Conservation (phyloP, 2,329 filamentous ascomycete genomes). For the Chalaropsis ovoidea region DNA sequence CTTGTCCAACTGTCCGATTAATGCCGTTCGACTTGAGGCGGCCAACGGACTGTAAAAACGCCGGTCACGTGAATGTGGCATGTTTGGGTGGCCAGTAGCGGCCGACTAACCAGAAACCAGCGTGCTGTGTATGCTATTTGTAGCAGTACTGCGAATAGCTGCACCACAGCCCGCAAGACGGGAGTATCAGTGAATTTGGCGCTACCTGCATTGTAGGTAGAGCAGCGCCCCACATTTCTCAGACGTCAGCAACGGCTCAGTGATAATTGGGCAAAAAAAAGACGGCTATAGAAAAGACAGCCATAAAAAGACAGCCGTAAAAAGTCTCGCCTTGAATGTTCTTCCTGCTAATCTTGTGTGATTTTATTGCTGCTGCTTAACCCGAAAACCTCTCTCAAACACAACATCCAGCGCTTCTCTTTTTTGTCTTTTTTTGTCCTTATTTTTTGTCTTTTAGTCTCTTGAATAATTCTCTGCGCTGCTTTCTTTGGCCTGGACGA, state of each 20-base stretch:
- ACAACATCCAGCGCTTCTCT: neutral
- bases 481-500: too few species aligned
- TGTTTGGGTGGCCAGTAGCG: neutral
- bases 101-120: neutral
- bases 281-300: neutral
- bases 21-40: too few species aligned
- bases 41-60: neutral
- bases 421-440: neutral
- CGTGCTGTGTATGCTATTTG: neutral
- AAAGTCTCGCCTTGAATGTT: neutral
- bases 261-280: constrained; percentile 1
- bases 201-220: neutral
- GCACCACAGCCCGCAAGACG: neutral
- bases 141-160: constrained; percentile 9
- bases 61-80: neutral
- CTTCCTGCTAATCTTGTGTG: neutral
- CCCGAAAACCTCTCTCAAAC: neutral
- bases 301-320: neutral
- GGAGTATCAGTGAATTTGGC: neutral
- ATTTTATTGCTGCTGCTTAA: neutral
- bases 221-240: constrained; percentile 12
- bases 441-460: neutral
- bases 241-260: constrained; percentile 16
- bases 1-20: neutral
- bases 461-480: too few species aligned